A percentile compares a stretch with the other conserved stretches of the same genome.
Conservation (phyloP, 1,139 yeast species). For the Saccharomycopsis hybrid region DNA sequence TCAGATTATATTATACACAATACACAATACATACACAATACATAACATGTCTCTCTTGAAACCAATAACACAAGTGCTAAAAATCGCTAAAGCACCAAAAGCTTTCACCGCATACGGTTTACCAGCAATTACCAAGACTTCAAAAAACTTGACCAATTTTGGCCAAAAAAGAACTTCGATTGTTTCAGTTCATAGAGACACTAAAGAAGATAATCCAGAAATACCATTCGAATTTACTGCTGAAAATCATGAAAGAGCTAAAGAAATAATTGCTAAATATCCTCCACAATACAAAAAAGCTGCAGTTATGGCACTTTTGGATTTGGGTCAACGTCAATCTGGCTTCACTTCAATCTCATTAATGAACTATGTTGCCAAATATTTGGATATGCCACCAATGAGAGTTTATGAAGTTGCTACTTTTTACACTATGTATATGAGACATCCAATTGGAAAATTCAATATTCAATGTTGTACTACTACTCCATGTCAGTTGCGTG, state of each 20-base stretch:
- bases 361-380: slow-evolving; percentile 86
- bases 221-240: slow-evolving; percentile 68
- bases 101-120: slow-evolving; percentile 17
- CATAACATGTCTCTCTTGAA: slow-evolving; percentile 18
- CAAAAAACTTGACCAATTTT: slow-evolving; percentile 5
- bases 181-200: slow-evolving; percentile 68
- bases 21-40: not conserved
- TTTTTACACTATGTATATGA: slow-evolving; percentile 87
- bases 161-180: slow-evolving; percentile 26
- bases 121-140: not conserved
- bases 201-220: slow-evolving; percentile 58
- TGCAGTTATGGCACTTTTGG: slow-evolving; percentile 83
- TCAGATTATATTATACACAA: no score
- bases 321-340: slow-evolving; percentile 81
- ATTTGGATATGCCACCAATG: slow-evolving; percentile 90
- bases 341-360: slow-evolving; percentile 87
- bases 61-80: slow-evolving; percentile 17
- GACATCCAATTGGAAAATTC: slow-evolving; percentile 82
- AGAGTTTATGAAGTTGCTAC: slow-evolving; percentile 93
- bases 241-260: slow-evolving; percentile 66
- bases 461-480: slow-evolving; percentile 86
- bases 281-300: slow-evolving; percentile 86
- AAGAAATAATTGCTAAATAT: slow-evolving; percentile 69
- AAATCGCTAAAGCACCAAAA: slow-evolving; percentile 11
- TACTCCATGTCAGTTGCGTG: slow-evolving; percentile 85